Conservation (phyloP, 2,329 filamentous ascomycete species). For the Aspergillus luchuensis region DNA sequence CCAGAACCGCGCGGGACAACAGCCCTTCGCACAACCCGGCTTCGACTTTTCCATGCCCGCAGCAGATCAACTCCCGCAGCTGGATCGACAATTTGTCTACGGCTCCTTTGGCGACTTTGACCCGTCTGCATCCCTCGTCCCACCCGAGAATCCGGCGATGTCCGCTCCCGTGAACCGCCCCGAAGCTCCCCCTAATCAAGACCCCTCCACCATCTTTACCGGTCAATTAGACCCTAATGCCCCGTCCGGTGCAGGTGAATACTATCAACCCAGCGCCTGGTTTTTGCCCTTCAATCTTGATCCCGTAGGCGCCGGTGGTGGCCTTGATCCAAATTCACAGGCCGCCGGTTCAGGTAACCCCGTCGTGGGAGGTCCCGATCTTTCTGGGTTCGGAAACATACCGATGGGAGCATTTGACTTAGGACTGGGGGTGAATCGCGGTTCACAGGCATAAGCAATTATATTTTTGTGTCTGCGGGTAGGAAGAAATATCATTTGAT, state of each 20-base stretch:
- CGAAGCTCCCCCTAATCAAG: constrained; percentile 19
- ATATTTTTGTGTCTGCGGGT: background rate
- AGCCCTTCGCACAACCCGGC: constrained; percentile 32
- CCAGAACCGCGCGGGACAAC: constrained; percentile 28
- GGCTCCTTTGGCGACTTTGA: constrained; percentile 66
- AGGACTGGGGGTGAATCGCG: constrained; percentile 26
- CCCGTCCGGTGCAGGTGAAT: constrained; percentile 40
- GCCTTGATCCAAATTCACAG: constrained; percentile 18
- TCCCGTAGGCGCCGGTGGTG: constrained; percentile 47
- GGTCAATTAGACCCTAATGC: constrained; percentile 39
- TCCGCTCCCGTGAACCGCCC: constrained; percentile 28
- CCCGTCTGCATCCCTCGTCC: constrained; percentile 36
- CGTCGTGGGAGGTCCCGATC: constrained; percentile 14
- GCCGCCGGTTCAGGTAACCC: constrained; percentile 15
- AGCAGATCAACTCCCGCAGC: constrained; percentile 59
- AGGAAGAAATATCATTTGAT: background rate
- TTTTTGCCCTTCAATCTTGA: constrained; percentile 93
- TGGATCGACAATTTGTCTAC: constrained; percentile 76
- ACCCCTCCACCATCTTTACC: constrained; percentile 36
- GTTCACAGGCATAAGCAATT: constrained; percentile 15
- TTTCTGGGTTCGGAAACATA: constrained; percentile 29
- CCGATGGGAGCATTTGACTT: constrained; percentile 32
- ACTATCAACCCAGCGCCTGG: constrained; percentile 67
- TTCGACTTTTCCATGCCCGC: constrained; percentile 43
- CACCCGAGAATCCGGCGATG: constrained; percentile 32